Evolutionary conservation across 805 yeast genomes (phyloP).

Genomic region (Lachancea nothofagi): DNA sequence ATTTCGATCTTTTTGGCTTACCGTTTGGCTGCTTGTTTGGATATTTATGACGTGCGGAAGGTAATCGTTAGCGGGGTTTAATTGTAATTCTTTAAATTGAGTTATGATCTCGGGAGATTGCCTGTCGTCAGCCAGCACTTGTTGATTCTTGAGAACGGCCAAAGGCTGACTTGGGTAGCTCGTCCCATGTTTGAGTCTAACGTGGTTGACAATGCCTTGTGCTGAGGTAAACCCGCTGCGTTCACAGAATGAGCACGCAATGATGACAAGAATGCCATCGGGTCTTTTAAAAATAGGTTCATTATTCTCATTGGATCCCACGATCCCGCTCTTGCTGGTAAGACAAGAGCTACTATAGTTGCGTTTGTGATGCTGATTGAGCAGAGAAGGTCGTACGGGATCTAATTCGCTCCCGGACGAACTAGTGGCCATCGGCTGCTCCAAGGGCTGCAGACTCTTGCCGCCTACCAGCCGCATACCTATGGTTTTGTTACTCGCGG

Average conservation of each 20-base stretch:
- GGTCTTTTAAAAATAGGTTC: conserved; percentile 57
- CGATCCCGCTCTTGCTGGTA: conserved; percentile 45
- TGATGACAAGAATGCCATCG: conserved; percentile 64
- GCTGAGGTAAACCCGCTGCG: conserved; percentile 70
- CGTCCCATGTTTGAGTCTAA: conserved; percentile 65
- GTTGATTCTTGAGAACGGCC: conserved; percentile 65
- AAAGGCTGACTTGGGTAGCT: conserved; percentile 68
- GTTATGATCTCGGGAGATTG: conserved; percentile 24
- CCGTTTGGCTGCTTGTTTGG: conserved; percentile 21
- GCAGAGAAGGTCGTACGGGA: conserved; percentile 20
- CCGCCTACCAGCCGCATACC: conserved; percentile 18
- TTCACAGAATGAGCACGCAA: conserved; percentile 63
- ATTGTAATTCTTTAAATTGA: conserved; percentile 24
- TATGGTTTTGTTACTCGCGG: conserved; percentile 19
- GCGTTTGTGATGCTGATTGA: conserved; percentile 29
- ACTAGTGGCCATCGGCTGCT: not conserved
- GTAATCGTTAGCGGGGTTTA: conserved; percentile 26
- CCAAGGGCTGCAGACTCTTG: conserved; percentile 11
- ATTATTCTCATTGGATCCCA: conserved; percentile 35
- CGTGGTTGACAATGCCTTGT: conserved; percentile 76
- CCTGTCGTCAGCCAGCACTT: conserved; percentile 35
- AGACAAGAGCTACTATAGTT: conserved; percentile 35
- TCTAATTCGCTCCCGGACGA: conserved; percentile 13
- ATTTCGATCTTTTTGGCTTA: conserved; percentile 2
- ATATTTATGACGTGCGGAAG: conserved; percentile 28